Percentiles rank a stretch among this genome's conserved stretches.
phyloP scores from a whole-genome alignment of 345 rosid genomes.

The Leavenworthia alabamica region DNA sequence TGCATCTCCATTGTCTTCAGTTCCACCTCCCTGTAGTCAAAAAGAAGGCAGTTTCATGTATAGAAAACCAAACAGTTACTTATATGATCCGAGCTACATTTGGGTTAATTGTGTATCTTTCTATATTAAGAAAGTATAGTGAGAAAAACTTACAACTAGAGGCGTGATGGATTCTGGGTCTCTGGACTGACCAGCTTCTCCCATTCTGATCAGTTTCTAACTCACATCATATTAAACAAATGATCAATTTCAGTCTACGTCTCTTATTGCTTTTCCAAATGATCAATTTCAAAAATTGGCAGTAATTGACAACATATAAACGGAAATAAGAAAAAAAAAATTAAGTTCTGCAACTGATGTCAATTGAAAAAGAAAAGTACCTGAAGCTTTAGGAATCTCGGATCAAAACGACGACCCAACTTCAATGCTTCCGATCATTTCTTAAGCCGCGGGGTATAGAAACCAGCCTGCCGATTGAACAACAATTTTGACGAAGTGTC shows the following conservation, averaged over 20 bases:
- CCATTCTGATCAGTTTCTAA: slow-evolving; percentile 36
- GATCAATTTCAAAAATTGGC: not conserved
- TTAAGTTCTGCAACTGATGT: not conserved
- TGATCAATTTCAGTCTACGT: not conserved
- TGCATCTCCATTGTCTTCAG: slow-evolving; percentile 19
- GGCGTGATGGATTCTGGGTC: slow-evolving; percentile 29
- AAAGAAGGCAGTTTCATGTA: slow-evolving; percentile 1
- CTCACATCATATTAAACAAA: slow-evolving; percentile 8
- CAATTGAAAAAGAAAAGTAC: not conserved
- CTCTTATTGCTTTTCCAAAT: not conserved
- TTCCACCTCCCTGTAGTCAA: slow-evolving; percentile 23
- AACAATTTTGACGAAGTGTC: slow-evolving; percentile 8
- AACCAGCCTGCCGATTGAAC: not conserved
- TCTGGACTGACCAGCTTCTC: slow-evolving; percentile 36
- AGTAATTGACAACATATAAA: not conserved
- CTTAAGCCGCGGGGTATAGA: slow-evolving; percentile 14
- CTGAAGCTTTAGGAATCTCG: slow-evolving; percentile 28
- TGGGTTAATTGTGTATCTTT: too few species aligned
- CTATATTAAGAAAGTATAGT: not conserved
- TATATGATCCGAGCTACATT: not conserved
- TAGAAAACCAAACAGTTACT: slow-evolving; percentile 1
- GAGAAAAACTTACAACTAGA: slow-evolving; percentile 32
- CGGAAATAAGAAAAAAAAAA: not conserved
- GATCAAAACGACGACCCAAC: slow-evolving; percentile 16
- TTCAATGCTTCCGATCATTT: slow-evolving; percentile 8